These are phyloP conservation scores for Rhodotorula babjevae DNA, from an alignment of 768 basidiomycete genomes.

Conservation along the genomic window DNA sequence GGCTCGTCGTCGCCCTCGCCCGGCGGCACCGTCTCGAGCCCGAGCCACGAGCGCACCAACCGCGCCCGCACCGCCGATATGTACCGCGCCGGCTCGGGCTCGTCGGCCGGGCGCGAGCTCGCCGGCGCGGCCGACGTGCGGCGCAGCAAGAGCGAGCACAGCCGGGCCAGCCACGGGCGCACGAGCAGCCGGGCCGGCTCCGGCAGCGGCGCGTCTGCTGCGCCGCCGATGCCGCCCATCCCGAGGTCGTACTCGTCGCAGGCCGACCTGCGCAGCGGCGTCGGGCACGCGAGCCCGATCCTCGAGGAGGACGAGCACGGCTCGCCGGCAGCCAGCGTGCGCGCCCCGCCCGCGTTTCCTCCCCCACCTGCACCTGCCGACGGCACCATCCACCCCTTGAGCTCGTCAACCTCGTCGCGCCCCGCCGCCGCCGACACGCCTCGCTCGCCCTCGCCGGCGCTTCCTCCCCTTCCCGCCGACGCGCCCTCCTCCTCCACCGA, in stretches of 20 bases:
- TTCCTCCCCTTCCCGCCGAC: constrained; percentile 2
- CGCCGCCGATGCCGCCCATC: constrained; percentile 27
- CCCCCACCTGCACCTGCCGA: background rate
- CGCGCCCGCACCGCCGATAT: background rate
- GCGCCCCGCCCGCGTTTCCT: background rate
- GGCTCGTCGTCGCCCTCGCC: constrained; percentile 32
- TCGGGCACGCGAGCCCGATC: background rate
- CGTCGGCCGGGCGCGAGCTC: constrained; percentile 3
- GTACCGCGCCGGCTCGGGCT: background rate
- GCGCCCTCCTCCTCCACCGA: too few species aligned
- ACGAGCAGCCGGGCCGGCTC: background rate
- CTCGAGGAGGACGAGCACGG: constrained; percentile 3
- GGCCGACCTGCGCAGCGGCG: background rate
- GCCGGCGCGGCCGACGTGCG: background rate
- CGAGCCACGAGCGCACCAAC: background rate
- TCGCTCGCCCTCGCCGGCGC: background rate
- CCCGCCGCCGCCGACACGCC: background rate
- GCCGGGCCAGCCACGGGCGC: background rate
- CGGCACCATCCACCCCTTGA: background rate
- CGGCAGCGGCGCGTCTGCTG: background rate
- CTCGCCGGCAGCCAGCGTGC: background rate
- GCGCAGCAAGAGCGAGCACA: constrained; percentile 17
- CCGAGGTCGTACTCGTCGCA: constrained; percentile 18
- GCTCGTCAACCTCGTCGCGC: background rate
- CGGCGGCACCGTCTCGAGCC: background rate